Percentiles rank a stretch among this genome's conserved stretches.
Evolutionary conservation across 2,329 filamentous ascomycete species (phyloP).

Genomic region (Calonectria fujianensis): DNA sequence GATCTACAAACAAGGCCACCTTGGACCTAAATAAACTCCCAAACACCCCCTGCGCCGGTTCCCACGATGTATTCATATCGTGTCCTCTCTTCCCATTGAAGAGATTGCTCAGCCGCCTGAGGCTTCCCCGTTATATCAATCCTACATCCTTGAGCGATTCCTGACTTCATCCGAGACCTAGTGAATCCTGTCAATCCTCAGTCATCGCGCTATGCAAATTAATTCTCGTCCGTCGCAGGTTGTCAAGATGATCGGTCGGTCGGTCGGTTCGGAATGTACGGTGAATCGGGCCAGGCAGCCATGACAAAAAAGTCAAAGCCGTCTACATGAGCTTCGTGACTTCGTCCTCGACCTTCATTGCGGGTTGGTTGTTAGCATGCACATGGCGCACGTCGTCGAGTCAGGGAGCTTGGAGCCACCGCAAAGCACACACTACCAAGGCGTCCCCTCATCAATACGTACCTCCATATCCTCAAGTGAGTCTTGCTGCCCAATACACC

Average conservation of each 20-base stretch:
- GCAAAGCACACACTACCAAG: conserved; percentile 44
- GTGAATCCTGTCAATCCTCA: conserved; percentile 56
- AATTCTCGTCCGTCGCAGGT: conserved; percentile 37
- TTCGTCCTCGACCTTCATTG: conserved; percentile 87
- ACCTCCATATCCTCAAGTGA: conserved; percentile 99
- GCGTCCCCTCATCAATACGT: conserved; percentile 66
- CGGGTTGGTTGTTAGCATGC: conserved; percentile 57
- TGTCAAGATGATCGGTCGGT: conserved; percentile 43
- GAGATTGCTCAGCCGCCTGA: conserved; percentile 59
- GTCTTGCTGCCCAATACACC: conserved; percentile 97
- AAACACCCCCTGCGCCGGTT: conserved; percentile 55
- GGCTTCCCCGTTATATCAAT: conserved; percentile 57
- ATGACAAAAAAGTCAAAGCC: conserved; percentile 40
- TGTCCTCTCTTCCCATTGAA: conserved; percentile 60
- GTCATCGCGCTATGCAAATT: conserved; percentile 40
- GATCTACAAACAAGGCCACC: conserved; percentile 63
- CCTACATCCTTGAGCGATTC: conserved; percentile 56
- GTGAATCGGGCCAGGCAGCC: conserved; percentile 46
- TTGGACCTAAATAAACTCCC: conserved; percentile 56
- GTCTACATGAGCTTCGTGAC: conserved; percentile 91
- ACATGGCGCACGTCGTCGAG: conserved; percentile 43
- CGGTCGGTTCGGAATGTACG: conserved; percentile 44
- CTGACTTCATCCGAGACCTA: conserved; percentile 55
- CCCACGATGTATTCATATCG: conserved; percentile 53
- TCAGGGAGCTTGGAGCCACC: conserved; percentile 45